Conservation (phyloP, 371 early-diverging fungal species). For the Scutellospora calospora region DNA sequence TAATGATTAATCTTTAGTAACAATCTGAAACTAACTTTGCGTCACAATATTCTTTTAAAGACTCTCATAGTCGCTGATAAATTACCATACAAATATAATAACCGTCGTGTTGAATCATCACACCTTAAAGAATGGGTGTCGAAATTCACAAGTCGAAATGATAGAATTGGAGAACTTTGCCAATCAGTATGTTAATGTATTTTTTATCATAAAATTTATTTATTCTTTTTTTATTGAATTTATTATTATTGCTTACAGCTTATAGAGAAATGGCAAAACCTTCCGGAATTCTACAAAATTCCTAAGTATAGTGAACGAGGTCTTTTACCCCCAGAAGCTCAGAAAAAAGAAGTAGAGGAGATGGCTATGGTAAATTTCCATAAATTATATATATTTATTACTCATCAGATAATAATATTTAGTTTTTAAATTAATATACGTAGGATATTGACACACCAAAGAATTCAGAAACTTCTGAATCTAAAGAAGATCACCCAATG, state of each 20-base stretch:
- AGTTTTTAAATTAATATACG: too few relatives aligned
- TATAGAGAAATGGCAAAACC: slow-evolving; percentile 7
- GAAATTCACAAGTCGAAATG: neutral
- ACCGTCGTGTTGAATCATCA: slow-evolving; percentile 20
- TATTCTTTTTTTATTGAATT: neutral
- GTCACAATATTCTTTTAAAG: neutral
- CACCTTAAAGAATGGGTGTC: slow-evolving; percentile 32
- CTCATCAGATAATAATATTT: too few relatives aligned
- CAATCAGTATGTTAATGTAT: neutral
- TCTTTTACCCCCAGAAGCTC: neutral
- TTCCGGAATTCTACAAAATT: neutral
- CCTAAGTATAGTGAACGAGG: slow-evolving; percentile 7
- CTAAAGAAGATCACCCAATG: too few relatives aligned
- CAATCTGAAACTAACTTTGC: neutral
- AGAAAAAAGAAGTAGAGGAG: neutral
- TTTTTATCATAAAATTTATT: too few relatives aligned
- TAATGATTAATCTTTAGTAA: neutral
- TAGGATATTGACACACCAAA: too few relatives aligned
- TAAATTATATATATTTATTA: too few relatives aligned
- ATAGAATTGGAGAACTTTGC: neutral
- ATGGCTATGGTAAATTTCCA: too few relatives aligned
- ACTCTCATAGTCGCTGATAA: neutral
- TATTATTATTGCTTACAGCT: neutral
- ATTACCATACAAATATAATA: slow-evolving; percentile 13
- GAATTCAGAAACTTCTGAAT: too few relatives aligned